Evolutionary conservation across 805 yeast genomes (phyloP), one percentile per base, ranked within the genome.

Genomic region (Candida pini): DNA sequence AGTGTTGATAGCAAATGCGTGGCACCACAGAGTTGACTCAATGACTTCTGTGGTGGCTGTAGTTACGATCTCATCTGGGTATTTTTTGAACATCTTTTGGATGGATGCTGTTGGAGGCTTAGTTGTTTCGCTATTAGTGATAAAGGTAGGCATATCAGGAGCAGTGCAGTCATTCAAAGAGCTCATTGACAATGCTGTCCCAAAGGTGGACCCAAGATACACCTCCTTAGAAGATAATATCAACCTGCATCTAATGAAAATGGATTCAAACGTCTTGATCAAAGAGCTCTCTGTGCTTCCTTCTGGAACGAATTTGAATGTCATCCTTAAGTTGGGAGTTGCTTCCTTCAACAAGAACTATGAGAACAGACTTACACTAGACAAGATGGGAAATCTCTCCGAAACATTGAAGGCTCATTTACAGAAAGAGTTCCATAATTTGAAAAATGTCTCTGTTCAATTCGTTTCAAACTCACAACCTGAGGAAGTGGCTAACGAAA

Each of bases 21-120:
- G 98, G 97, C 98, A 92, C 58, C 98, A 92, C 55, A 71, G 98
- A 43, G 92, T 90, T 9, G 98, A 92, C 54, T 82, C 95, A 1
- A 58, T 92, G 48, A 94, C 97, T 1, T 86, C 97, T 0, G 68
- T 82, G 16, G 97, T 90, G 6, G 97, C 97, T 0, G 70, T 90
- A 15, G 72, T 78, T 4, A 88, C 97, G 1, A 92, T 92, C 33
- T 73, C 94, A 0, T 79, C 89, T 2, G 95, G 96, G 22, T 80
- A 83, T 46, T 66, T 86, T 40, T 73, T 88, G 42, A 73, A 79
- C 43, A 72, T 86, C 26, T 78, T 78, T 28, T 87, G 96, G 79
- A 63, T 92, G 36, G 98, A 92, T 56, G 84, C 97, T 2, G 71
- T 87, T 36, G 98, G 97, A 42, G 98, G 97, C 0, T 57, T 89